A percentile compares a stretch with the other conserved stretches of the same genome.
Conservation (phyloP, 1,284 basidiomycete species). For the Apiotrichum siamense region DNA sequence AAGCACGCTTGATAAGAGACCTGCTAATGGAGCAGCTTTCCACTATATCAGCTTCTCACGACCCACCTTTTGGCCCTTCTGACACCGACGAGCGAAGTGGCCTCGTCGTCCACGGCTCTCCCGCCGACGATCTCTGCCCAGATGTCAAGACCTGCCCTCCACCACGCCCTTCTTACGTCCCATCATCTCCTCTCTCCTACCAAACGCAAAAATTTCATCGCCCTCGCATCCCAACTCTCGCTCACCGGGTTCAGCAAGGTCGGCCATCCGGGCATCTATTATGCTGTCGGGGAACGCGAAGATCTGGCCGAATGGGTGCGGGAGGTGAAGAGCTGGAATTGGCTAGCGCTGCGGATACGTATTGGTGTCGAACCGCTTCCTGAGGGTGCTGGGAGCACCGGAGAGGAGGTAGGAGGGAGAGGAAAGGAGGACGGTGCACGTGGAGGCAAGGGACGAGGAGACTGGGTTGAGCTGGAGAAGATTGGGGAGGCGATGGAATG, state of each 20-base stretch:
- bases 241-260: constrained; percentile 64
- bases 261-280: constrained; percentile 67
- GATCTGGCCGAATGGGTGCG: constrained; percentile 60
- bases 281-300: constrained; percentile 55
- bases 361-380: constrained; percentile 43
- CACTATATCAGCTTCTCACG: constrained; percentile 57
- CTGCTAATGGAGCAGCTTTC: constrained; percentile 50
- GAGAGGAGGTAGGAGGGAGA: constrained; percentile 10
- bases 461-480: constrained; percentile 58
- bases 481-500: constrained; percentile 63
- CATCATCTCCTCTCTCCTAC: constrained; percentile 65
- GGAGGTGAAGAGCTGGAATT: constrained; percentile 68
- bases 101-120: no score
- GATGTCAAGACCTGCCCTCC: no score
- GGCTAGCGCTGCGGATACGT: constrained; percentile 63
- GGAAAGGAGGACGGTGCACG: constrained; percentile 27
- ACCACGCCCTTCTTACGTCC: constrained; percentile 63
- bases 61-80: constrained; percentile 57
- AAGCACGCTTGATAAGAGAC: constrained; percentile 49
- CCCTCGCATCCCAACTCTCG: constrained; percentile 57
- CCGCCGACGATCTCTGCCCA: no score
- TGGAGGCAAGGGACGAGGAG: constrained; percentile 35
- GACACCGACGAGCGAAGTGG: constrained; percentile 24
- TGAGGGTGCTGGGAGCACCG: constrained; percentile 1
- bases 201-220: constrained; percentile 60